phyloP scores from a whole-genome alignment of 441 rosid species.

The Euphorbia schlechtendalii region DNA sequence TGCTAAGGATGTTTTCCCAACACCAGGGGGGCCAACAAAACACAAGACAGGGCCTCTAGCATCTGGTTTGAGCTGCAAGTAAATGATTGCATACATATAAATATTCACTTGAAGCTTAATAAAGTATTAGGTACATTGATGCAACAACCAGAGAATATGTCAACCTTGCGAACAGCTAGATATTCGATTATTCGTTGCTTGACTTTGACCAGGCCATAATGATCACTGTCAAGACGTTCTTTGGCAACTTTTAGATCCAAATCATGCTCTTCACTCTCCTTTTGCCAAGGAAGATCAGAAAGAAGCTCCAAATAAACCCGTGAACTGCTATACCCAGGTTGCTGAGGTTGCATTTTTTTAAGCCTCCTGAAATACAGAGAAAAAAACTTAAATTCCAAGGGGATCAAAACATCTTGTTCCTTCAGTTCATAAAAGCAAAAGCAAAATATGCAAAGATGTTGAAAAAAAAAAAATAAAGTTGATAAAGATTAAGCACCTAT shows the following conservation, averaged over 20 bases:
- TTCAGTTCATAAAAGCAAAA: constrained; percentile 4
- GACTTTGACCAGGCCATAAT: constrained; percentile 83
- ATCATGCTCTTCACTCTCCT: constrained; percentile 80
- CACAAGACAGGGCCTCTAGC: constrained; percentile 96
- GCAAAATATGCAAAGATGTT: no score
- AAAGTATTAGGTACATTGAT: constrained; percentile 12
- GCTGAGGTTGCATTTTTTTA: constrained; percentile 99
- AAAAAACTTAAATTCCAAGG: constrained; percentile 2
- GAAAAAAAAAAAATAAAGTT: no score
- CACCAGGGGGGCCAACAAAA: constrained; percentile 99
- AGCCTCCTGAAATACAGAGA: constrained; percentile 60
- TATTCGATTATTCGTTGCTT: constrained; percentile 96
- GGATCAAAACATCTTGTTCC: constrained; percentile 3
- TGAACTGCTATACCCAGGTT: constrained; percentile 98
- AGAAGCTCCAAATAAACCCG: constrained; percentile 92
- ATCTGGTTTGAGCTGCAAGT: constrained; percentile 92
- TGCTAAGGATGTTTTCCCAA: constrained; percentile 97
- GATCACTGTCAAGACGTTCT: constrained; percentile 93
- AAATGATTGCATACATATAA: constrained; percentile 21
- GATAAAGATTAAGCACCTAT: no score
- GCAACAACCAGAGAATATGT: constrained; percentile 20
- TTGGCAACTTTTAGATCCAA: constrained; percentile 82
- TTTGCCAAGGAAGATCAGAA: constrained; percentile 98
- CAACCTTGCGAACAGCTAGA: constrained; percentile 98
- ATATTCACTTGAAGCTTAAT: constrained; percentile 18